Evolutionary conservation across 2,329 filamentous ascomycete species (phyloP), one percentile per base, ranked within the genome.

Genomic region (Trichophyton equinum): DNA sequence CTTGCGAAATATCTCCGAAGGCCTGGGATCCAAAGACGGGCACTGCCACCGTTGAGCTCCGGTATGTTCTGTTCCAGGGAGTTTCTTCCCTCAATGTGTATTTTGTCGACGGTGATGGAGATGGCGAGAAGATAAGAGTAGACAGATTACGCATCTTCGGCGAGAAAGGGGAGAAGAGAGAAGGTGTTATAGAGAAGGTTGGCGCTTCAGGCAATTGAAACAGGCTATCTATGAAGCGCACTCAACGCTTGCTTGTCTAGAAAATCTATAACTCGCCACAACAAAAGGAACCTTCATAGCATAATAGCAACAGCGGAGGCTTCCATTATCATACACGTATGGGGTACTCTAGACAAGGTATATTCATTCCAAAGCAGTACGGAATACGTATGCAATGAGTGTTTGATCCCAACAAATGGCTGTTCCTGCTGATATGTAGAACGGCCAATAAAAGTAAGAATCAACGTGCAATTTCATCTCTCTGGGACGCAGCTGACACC

Each of bases 41-140:
- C 58, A 92, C 89, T 7, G 87, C 84, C 13, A 88, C 80, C 68
- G 76, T 92, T 60, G 76, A 81, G 51, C 77, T 97, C 68, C 88
- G 91, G 13, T 96, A 92, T 70, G 94, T 99, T 75, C 96, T 96
- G 77, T 99, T 97, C 79, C 94, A 97, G 77, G 95, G 91, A 71
- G 88, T 96, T 60, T 87, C 85, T 62, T 94, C 86, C 64, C 71
- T 99, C 68, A 87, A 95, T 18, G 68, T 99, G 9, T 99, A 96
- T 73, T 85, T 99, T 38, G 88, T 88, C 60, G 86, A 95, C 71
- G 91, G 91, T 1, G 88, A 92, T 60, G 86, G 85, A 18, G 86
- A 89, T 58, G 83, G 86, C 49, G 91, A 97, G 72, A 91, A 89
- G 78, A 86, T 94, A 62, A 85, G 94, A 61, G 74, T 99, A 44